Base-by-base conservation (phyloP, 2,329 filamentous ascomycete genomes). In the Trichothecium roseum region DNA sequence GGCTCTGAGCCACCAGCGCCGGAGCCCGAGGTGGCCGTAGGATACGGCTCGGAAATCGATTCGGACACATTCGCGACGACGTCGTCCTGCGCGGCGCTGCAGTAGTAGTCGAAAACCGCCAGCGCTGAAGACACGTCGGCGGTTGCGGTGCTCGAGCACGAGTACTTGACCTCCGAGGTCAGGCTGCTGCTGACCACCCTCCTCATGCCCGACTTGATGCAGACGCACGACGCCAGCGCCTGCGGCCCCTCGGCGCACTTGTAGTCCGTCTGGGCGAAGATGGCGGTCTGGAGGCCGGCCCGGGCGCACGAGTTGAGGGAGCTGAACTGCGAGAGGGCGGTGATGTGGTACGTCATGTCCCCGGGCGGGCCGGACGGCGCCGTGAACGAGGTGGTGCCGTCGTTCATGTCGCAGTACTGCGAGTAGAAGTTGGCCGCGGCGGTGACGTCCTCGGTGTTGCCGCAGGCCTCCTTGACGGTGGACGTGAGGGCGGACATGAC, bases 271-370 rank as follows among this genome's bases (percentile, higher is more conserved):
- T 54, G 16, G 10, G 10, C 18, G 5, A 34, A 15, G 7, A 37
- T 17, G 16, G 31, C 36, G 13, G 24, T 22, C 37, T 62, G 61
- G 14, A 74, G 41, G 1, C 56, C 69, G 0, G 44, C 52, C 37
- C 62, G 55, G 1, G 66, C 69, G 36, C 69, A 74, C 0, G 51
- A 45, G 0, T 57, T 57, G 1, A 74, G 53, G 0, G 60, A 55
- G 29, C 54, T 59, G 40, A 55, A 74, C 38, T 65, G 52, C 1
- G 64, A 54, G 18, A 74, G 48, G 10, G 63, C 70, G 2, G 68
- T 71, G 38, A 74, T 65, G 39, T 71, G 68, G 45, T 73, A 75
- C 1, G 66, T 60, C 62, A 75, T 69, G 40, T 72, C 60, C 30
- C 71, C 70, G 1, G 69, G 66, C 6, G 69, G 69, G 18, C 56